phyloP scores from a whole-genome alignment of 192 early-diverging fungal species.

The Umbelopsis sp. region DNA sequence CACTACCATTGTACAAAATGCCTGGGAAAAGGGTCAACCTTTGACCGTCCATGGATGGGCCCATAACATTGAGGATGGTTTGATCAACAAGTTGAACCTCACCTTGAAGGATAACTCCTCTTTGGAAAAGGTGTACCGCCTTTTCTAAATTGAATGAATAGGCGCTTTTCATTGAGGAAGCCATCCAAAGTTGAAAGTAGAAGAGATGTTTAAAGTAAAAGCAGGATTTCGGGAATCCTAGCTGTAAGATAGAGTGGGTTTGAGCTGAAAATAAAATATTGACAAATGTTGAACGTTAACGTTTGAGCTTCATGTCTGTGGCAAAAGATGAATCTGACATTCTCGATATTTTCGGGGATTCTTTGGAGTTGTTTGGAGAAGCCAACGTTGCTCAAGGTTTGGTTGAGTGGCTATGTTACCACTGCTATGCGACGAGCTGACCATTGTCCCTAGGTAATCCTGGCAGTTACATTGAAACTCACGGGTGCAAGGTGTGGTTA shows the following conservation, averaged over 20 bases:
- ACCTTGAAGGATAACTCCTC: neutral
- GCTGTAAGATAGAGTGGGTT: neutral
- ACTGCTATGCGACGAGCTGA: neutral
- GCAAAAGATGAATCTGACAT: neutral
- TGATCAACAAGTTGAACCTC: constrained; percentile 22
- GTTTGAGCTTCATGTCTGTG: neutral
- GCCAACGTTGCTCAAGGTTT: constrained; percentile 2
- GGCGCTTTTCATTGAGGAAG: neutral
- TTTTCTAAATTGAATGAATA: neutral
- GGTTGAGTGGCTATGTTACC: neutral
- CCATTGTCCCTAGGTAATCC: neutral
- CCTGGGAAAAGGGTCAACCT: constrained; percentile 74
- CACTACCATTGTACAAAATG: constrained; percentile 80
- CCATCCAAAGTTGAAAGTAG: neutral
- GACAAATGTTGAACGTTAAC: neutral
- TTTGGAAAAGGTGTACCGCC: constrained; percentile 18
- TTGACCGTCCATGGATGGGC: constrained; percentile 78
- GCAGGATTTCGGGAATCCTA: neutral
- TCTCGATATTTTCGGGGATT: constrained; percentile 2
- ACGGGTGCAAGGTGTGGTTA: constrained; percentile 3
- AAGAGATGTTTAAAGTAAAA: no score
- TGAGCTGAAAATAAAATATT: neutral
- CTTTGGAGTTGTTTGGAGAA: constrained; percentile 4
- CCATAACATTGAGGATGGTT: constrained; percentile 65
- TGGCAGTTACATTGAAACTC: neutral